phyloP scores from a whole-genome alignment of 2,329 filamentous ascomycete species.

The Talaromyces sp. region DNA sequence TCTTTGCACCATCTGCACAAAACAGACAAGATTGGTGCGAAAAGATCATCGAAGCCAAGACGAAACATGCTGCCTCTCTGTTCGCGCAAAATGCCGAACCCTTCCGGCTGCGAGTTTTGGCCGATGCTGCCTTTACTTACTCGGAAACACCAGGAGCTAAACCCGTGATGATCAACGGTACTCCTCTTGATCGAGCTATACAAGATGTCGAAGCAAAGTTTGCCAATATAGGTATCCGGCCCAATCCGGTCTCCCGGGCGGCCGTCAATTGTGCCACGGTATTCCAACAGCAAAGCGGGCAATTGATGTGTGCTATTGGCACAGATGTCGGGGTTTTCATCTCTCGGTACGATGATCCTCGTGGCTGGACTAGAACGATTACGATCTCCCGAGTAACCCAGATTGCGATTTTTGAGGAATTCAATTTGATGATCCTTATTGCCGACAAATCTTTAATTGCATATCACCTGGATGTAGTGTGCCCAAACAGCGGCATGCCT shows the following conservation, averaged over 20 bases:
- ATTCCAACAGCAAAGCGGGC: slow-evolving; percentile 75
- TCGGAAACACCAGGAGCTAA: slow-evolving; percentile 53
- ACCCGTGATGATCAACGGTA: slow-evolving; percentile 78
- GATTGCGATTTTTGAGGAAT: slow-evolving; percentile 91
- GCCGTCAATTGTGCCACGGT: slow-evolving; percentile 89
- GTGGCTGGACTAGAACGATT: slow-evolving; percentile 84
- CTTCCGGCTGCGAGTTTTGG: slow-evolving; percentile 85
- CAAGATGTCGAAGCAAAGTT: slow-evolving; percentile 79
- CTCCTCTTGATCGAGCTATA: slow-evolving; percentile 86
- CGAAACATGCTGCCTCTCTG: slow-evolving; percentile 80
- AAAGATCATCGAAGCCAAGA: slow-evolving; percentile 93
- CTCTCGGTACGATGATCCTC: slow-evolving; percentile 79
- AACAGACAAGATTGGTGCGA: slow-evolving; percentile 84
- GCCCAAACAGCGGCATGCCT: slow-evolving; percentile 45
- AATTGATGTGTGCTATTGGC: slow-evolving; percentile 85
- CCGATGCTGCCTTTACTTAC: slow-evolving; percentile 73
- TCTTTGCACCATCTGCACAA: slow-evolving; percentile 74
- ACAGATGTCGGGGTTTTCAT: slow-evolving; percentile 94
- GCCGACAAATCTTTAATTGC: slow-evolving; percentile 88
- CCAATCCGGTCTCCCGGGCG: slow-evolving; percentile 76
- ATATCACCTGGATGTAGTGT: slow-evolving; percentile 85
- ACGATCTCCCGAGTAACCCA: slow-evolving; percentile 76
- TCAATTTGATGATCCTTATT: slow-evolving; percentile 86
- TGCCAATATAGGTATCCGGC: slow-evolving; percentile 56
- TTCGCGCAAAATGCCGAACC: slow-evolving; percentile 93